Base-by-base conservation (phyloP, 805 yeast species). In the Lipomyces kockii region DNA sequence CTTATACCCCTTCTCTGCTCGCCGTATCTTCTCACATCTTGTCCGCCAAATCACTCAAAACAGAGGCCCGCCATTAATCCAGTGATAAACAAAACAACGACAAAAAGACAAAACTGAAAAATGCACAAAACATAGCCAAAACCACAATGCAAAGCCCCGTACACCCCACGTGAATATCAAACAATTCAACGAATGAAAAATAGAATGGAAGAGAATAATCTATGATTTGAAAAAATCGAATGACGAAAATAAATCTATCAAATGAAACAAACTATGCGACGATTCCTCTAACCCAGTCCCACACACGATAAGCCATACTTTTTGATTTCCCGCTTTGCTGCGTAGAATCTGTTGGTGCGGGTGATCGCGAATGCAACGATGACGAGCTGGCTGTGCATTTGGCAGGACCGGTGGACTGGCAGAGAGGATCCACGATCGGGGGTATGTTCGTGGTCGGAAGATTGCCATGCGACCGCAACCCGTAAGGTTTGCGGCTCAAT, bases 231-330 rank as follows among this genome's bases (percentile, higher is more conserved):
- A 29, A 29, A 29, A 29, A 0, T 5, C 5, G 32, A 29, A 29
- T 29, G 32, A 29, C 32, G 32, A 35, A 55, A 46, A 14, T 37
- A 17, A 14, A 43, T 43, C 49, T 43, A 43, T 43, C 8, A 43
- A n/a, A 43, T 6, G 49, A 43, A 8, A 9, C 12, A 37, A 43
- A 17, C 25, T 52, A 58, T 37, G 29, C 53, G 25, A 61, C 57
- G 20, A 63, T 49, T 6, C 68, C 60, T 17, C 64, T 60, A 29
- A 74, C 66, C 76, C 77, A 74, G 34, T 74, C 71, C 74, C 75
- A 74, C 72, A 74, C 63, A 22, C 74, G 67, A 32, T 66, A 61
- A 7, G 72, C 73, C 34, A 65, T 63, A 52, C 64, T 65, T 46
- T 52, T 58, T 20, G 43, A 12, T 14, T 51, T 58, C 20, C 22